Conservation (phyloP, 2,329 filamentous ascomycete species). For the Westerdykella ornata region DNA sequence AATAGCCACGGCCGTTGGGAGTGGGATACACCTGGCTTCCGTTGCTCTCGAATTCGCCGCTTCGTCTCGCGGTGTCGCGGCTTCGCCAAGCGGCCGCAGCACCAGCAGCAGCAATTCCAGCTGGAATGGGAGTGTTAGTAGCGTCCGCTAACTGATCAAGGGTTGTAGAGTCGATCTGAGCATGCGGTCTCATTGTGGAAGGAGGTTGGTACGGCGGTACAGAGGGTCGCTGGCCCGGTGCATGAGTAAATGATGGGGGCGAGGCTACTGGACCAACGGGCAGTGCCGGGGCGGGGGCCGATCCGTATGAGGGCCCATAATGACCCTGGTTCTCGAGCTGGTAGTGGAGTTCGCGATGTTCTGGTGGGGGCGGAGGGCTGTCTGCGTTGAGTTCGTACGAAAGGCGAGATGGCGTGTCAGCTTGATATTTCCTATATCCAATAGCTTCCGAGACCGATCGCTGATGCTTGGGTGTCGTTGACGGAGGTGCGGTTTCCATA, state of each 20-base stretch:
- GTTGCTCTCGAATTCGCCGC: constrained; percentile 26
- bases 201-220: constrained; percentile 66
- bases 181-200: constrained; percentile 73
- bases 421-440: constrained; percentile 39
- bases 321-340: constrained; percentile 4
- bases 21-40: constrained; percentile 26
- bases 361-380: constrained; percentile 38
- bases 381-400: constrained; percentile 32
- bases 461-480: constrained; percentile 36
- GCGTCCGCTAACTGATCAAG: constrained; percentile 72
- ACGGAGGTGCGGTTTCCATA: constrained; percentile 40
- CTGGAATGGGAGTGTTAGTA: constrained; percentile 45
- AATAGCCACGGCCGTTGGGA: constrained; percentile 46
- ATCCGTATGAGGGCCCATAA: constrained; percentile 25
- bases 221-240: constrained; percentile 61
- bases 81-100: constrained; percentile 38
- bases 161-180: constrained; percentile 74
- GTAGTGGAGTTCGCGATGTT: constrained; percentile 26
- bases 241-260: constrained; percentile 75
- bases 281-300: constrained; percentile 18
- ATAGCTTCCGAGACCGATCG: constrained; percentile 46
- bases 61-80: constrained; percentile 27
- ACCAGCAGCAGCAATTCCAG: constrained; percentile 34
- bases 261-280: constrained; percentile 68
- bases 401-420: constrained; percentile 37